A percentile compares a stretch with the other conserved stretches of the same genome.
Conservation (phyloP, 768 basidiomycete genomes). For the Phaeotremella skinneri region DNA sequence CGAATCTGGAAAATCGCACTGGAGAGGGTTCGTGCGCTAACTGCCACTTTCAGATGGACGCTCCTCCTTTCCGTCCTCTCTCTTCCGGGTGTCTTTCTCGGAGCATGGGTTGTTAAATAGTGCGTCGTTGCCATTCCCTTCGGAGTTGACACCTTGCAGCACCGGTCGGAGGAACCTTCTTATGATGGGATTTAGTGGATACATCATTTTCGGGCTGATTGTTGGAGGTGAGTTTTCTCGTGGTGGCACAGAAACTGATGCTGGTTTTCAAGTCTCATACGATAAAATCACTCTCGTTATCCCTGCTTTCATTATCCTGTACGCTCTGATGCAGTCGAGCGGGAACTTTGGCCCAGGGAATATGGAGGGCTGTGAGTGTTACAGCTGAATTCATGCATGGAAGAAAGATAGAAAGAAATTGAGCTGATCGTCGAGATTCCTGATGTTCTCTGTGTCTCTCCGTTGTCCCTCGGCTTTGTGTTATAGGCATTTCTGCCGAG, state of each 20-base stretch:
- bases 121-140: slow-evolving; percentile 32
- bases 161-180: slow-evolving; percentile 38
- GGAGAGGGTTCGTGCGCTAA: background rate
- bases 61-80: slow-evolving; percentile 26
- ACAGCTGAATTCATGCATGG: no score
- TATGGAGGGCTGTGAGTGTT: slow-evolving; percentile 56
- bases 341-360: slow-evolving; percentile 74
- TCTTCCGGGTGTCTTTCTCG: slow-evolving; percentile 58
- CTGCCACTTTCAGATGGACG: slow-evolving; percentile 18
- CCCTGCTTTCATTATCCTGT: slow-evolving; percentile 68
- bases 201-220: slow-evolving; percentile 58
- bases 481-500: slow-evolving; percentile 30
- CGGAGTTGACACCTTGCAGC: slow-evolving; percentile 3
- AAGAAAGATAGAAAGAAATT: no score
- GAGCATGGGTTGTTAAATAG: slow-evolving; percentile 56
- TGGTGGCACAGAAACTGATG: slow-evolving; percentile 59
- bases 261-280: slow-evolving; percentile 54
- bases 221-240: slow-evolving; percentile 17
- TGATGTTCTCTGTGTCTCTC: slow-evolving; percentile 44
- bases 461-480: background rate
- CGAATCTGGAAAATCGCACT: slow-evolving; percentile 6
- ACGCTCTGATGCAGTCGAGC: slow-evolving; percentile 69
- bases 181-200: slow-evolving; percentile 63
- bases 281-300: slow-evolving; percentile 63
- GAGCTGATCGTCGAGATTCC: no score